A percentile compares a stretch with the other conserved stretches of the same genome.
Conservation (phyloP, 2,329 filamentous ascomycete species). For the Cryphonectria parasitica region DNA sequence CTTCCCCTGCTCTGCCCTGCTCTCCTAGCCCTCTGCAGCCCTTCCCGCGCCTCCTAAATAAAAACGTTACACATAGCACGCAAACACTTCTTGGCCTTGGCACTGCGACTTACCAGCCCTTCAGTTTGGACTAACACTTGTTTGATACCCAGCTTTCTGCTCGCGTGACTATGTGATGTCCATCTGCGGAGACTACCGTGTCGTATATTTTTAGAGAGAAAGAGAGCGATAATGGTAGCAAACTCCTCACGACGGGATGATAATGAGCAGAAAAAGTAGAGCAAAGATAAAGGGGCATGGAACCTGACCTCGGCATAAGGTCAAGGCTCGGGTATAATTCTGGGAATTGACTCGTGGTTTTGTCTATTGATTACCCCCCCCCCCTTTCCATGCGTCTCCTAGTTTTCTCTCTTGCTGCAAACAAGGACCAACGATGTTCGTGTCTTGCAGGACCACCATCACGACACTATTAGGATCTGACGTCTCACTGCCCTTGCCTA, state of each 20-base stretch:
- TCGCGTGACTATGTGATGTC: no score
- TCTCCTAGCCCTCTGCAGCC: no score
- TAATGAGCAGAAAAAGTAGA: not conserved
- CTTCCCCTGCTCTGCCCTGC: no score
- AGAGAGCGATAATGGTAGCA: not conserved
- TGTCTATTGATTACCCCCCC: not conserved
- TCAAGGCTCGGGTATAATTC: not conserved
- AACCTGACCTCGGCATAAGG: constrained; percentile 2
- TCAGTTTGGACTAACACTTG: no score
- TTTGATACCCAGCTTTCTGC: no score
- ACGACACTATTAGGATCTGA: not conserved
- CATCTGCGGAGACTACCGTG: not conserved
- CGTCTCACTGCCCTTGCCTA: not conserved
- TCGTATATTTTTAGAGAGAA: no score
- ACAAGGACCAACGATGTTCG: not conserved
- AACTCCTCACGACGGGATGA: not conserved
- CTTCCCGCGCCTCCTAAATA: no score
- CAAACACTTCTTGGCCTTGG: no score
- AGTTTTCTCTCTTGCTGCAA: not conserved
- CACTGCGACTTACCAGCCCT: no score
- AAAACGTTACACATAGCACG: no score
- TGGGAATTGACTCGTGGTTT: not conserved
- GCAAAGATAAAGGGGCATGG: not conserved
- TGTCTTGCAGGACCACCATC: not conserved
- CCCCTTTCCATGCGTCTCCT: not conserved